Base-by-base conservation (phyloP, 495 filamentous ascomycete genomes). In the Penicillium fimorum region DNA sequence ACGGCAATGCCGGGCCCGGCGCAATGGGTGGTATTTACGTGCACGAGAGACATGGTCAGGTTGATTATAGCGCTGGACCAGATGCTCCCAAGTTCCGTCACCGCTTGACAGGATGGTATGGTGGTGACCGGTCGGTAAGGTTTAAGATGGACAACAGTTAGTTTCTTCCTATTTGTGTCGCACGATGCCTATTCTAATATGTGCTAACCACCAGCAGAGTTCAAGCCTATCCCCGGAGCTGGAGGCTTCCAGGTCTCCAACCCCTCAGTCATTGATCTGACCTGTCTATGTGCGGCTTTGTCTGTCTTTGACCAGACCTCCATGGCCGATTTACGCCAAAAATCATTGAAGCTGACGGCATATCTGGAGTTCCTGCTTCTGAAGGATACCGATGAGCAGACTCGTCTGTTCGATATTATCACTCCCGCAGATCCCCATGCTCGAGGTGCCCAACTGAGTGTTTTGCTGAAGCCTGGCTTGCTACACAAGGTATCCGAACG, bases 1-100 rank as follows among this genome's bases (percentile, higher is more conserved):
- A 98, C 67, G 82, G 96, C 50, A 97, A 96, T 66, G 79, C 83
- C 48, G 94, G 94, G 0, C 93, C 94, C 3, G 94, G 94, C 12
- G 82, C 84, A 12, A 96, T 96, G 63, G 92, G 78, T 22, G 92
- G 93, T 11, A 70, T 91, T 22, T 98, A 96, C 61, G 89, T 97
- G 20, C 91, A 98, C 65, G 82, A 87, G 42, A 78, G 74, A 47
- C 85, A 96, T 66, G 83, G 86, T 1, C 56, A 70, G 56, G 69
- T 87, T 65, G 68, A 82, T 67, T 61, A 81, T 63, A 64, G 70
- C 56, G 64, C 74, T 25, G 70, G 74, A 50, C 70, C 73, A n/a
- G 74, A 75, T 57, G 37, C 71, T 22, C 70, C 66, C 0, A 71
- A 73, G 20, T 86, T 79, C 66, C 73, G 75, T 5, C 79, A 80